Evolutionary conservation across 352 stramenopile species (phyloP).

Genomic region (Phytophthora multivora): DNA sequence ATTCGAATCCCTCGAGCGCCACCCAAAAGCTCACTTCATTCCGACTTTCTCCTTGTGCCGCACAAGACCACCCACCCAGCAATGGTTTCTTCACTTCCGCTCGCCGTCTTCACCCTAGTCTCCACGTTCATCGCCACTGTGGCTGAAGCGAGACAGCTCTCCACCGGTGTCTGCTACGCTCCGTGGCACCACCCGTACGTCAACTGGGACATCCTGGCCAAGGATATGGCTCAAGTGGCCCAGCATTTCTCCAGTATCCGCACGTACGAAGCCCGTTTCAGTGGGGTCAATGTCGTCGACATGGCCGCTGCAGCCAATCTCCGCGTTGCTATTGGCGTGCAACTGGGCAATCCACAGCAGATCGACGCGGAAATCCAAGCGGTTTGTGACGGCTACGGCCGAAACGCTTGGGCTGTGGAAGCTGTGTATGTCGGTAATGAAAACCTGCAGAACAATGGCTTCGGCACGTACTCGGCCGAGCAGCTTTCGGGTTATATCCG

Average conservation of each 20-base stretch:
- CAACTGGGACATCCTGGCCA: slow-evolving; percentile 32
- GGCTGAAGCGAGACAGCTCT: slow-evolving; percentile 3
- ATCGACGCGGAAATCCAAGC: slow-evolving; percentile 58
- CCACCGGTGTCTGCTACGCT: slow-evolving; percentile 53
- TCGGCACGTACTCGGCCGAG: slow-evolving; percentile 34
- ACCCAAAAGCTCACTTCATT: slow-evolving; percentile 2
- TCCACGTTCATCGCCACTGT: not conserved
- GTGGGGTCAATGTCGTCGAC: slow-evolving; percentile 49
- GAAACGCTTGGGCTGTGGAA: slow-evolving; percentile 42
- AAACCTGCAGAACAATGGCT: slow-evolving; percentile 53
- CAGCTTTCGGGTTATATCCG: slow-evolving; percentile 47
- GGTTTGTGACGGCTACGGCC: slow-evolving; percentile 46
- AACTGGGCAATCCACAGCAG: slow-evolving; percentile 38
- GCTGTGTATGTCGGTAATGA: slow-evolving; percentile 78
- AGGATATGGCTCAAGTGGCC: slow-evolving; percentile 38
- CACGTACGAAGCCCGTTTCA: slow-evolving; percentile 64
- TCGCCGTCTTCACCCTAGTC: not conserved
- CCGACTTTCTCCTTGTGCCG: not conserved
- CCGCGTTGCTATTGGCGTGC: slow-evolving; percentile 61
- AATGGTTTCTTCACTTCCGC: not conserved
- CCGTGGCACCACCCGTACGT: slow-evolving; percentile 55
- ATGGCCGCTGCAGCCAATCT: slow-evolving; percentile 43
- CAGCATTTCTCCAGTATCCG: slow-evolving; percentile 59
- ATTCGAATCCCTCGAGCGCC: slow-evolving; percentile 1
- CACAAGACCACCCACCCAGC: not conserved